phyloP scores from a whole-genome alignment of 768 basidiomycete genomes.

The Ramaria sp. region DNA sequence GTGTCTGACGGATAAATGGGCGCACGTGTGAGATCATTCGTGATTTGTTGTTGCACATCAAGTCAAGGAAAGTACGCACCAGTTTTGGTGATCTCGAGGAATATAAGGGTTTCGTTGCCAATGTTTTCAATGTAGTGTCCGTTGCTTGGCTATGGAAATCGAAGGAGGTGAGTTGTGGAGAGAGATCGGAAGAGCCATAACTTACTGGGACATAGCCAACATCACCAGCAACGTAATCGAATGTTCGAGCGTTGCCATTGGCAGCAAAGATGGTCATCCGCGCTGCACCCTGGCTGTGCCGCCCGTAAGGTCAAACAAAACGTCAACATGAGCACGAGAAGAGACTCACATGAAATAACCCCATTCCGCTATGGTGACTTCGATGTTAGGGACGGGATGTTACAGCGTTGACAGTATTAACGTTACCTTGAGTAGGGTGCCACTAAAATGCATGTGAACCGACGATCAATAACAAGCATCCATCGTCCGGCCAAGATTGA shows the following conservation, averaged over 20 bases:
- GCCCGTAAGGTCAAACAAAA: not conserved
- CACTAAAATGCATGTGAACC: slow-evolving; percentile 32
- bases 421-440: slow-evolving; percentile 45
- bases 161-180: not conserved
- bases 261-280: slow-evolving; percentile 50
- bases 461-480: not conserved
- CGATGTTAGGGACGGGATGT: not conserved
- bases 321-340: not conserved
- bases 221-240: slow-evolving; percentile 52
- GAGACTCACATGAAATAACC: slow-evolving; percentile 39
- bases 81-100: slow-evolving; percentile 53
- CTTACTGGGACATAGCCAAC: slow-evolving; percentile 27
- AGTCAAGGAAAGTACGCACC: slow-evolving; percentile 20
- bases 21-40: not conserved
- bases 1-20: slow-evolving; percentile 19
- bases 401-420: slow-evolving; percentile 2
- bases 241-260: slow-evolving; percentile 41
- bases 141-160: not conserved
- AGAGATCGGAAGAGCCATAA: not conserved
- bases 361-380: slow-evolving; percentile 38
- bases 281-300: slow-evolving; percentile 35
- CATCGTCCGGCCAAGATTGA: not conserved
- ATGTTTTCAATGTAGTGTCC: slow-evolving; percentile 64
- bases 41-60: not conserved
- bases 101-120: slow-evolving; percentile 44